Evolutionary conservation across 345 rosid species (phyloP).

Genomic region (Salix brachista): DNA sequence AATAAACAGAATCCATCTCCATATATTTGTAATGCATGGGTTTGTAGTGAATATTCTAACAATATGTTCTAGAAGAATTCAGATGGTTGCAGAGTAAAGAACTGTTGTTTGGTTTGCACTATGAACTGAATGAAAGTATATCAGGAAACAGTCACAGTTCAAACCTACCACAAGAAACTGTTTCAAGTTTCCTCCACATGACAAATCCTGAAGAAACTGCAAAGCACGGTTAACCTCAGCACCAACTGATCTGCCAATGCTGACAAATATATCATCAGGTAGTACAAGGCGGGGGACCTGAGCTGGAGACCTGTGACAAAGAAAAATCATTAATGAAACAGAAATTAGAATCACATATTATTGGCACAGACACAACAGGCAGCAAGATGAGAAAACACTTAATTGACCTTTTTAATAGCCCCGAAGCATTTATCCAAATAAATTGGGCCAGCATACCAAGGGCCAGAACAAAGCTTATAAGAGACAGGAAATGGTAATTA

Average conservation of each 20-base stretch:
- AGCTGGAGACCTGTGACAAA: conserved; percentile 50
- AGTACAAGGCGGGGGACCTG: conserved; percentile 70
- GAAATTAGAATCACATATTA: neutral
- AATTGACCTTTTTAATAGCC: conserved; percentile 58
- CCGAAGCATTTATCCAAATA: conserved; percentile 74
- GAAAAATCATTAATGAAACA: neutral
- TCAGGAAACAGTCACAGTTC: neutral
- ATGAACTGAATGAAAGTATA: neutral
- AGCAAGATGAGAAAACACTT: neutral
- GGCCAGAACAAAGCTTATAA: conserved; percentile 53
- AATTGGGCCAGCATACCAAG: conserved; percentile 85
- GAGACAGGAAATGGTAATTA: conserved; percentile 72
- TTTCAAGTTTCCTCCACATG: conserved; percentile 70
- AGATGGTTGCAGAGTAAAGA: neutral
- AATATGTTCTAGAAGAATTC: neutral
- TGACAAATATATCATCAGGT: conserved; percentile 71
- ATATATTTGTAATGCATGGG: neutral
- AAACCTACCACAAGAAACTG: conserved; percentile 65
- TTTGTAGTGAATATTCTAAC: neutral
- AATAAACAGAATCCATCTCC: neutral
- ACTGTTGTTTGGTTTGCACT: neutral
- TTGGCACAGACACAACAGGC: neutral
- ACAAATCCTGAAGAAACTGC: conserved; percentile 66
- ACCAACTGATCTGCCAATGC: conserved; percentile 57
- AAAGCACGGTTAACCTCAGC: conserved; percentile 61